Base-by-base conservation (phyloP, 495 filamentous ascomycete genomes). In the Stereocaulon alpinum region DNA sequence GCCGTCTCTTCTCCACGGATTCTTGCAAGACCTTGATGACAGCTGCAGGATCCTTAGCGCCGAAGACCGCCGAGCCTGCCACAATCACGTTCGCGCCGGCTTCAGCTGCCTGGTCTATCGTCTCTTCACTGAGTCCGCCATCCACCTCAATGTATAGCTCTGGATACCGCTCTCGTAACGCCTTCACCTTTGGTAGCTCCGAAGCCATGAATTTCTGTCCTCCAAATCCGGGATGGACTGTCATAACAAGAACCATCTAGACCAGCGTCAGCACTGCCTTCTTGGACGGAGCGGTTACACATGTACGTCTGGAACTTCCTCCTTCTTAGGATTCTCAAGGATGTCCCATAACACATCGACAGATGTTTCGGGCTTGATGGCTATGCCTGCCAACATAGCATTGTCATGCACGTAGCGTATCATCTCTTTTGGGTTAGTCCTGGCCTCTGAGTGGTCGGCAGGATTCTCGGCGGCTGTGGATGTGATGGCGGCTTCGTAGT, bases 191-290 rank as follows among this genome's bases (percentile, higher is more conserved):
- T 63, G 93, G 94, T 64, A 98, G 80, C 71, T 94, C 88, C 5
- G 86, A 87, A 6, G 89, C 85, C 87, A 96, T 96, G 82, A 98
- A 98, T 70, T 94, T 95, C 72, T 98, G 94, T 14, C 93, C 93
- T 61, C 93, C 94, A 72, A 97, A 98, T 55, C 93, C 93, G 20
- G 93, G 93, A 72, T 98, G 84, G 20, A 98, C 93, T 10, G 93
- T 98, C 93, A 98, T 98, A 42, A 98, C 85, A 11, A 98, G 84
- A 29, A 94, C 89, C 94, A 98, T 97, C 93, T 98, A 59, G 53
- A 11, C 34, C 34, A 29, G 42, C 6, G 32, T 64, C 47, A 63
- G 56, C 49, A 37, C 44, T 60, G 45, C 32, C 24, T 45, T 18
- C n/a, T 15, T 62, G 18, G 7, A 59, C 52, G 18, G 41, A 52